Base-by-base conservation (phyloP, 495 filamentous ascomycete genomes). In the Penicillium cinerascens region DNA sequence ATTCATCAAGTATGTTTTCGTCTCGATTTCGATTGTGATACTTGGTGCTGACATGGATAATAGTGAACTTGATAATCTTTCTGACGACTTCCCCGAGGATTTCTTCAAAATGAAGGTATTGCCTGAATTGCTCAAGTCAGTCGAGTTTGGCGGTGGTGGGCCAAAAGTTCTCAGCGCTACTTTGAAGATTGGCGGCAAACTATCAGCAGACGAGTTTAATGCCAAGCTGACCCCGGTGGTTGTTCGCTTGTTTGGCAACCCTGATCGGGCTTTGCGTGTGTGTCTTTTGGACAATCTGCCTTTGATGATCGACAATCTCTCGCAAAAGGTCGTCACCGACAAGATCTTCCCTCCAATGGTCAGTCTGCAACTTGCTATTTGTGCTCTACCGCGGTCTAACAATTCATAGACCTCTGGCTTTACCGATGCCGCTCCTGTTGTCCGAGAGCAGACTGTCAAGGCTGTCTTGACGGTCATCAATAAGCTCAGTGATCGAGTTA, bases 81-180 rank as follows among this genome's bases (percentile, higher is more conserved):
- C 89, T 1, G 90, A 95, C 54, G 91, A 97, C 65, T 96, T 97
- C 56, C 93, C 93, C 0, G 93, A 97, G 60, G 92, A 96, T 48
- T 98, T 93, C 66, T 93, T 97, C 75, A 95, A 92, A 65, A 88
- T 93, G 82, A 98, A 97, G 60, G 82, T 97, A 10, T 78, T 98
- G 15, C 93, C 93, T 1, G 93, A 97, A 65, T 74, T 98, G n/a
- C 76, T 98, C 0, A 97, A 97, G 61, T 93, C 91, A 0, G 90
- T 98, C 8, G 93, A 98, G 60, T 98, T 96, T 69, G 95, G 93
- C 21, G 93, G 93, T 21, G 93, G 95, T 37, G 93, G 93, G 0
- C 87, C 92, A 0, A 96, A 96, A 60, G 91, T 95, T 6, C 91
- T 98, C 50, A 73, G 77, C 0, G 83, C 92, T 6, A 87, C 96